Conservation (phyloP, 192 early-diverging fungal species). For the Backusella westeae region DNA sequence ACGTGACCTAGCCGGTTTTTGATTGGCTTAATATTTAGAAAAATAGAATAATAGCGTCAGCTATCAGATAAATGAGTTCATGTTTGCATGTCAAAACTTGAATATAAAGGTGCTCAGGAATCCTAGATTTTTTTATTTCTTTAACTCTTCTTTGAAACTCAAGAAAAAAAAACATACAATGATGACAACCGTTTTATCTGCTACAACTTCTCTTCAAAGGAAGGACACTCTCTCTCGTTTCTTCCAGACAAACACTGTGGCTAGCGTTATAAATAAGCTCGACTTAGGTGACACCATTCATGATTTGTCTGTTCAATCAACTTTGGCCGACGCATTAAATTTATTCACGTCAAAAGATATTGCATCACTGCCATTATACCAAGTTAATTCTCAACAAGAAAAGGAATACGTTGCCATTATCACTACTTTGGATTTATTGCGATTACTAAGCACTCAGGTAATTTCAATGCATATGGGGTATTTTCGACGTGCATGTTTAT, state of each 20-base stretch:
- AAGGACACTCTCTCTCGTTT: neutral
- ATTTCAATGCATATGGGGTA: neutral
- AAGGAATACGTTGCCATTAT: slow-evolving; percentile 53
- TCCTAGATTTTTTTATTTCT: neutral
- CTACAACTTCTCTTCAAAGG: neutral
- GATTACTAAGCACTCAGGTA: slow-evolving; percentile 37
- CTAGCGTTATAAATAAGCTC: slow-evolving; percentile 13
- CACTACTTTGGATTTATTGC: slow-evolving; percentile 47
- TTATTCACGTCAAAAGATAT: slow-evolving; percentile 51
- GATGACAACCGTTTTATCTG: neutral
- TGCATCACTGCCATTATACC: slow-evolving; percentile 53
- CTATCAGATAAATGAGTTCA: slow-evolving; percentile 1
- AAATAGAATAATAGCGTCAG: slow-evolving; percentile 4
- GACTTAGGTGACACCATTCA: slow-evolving; percentile 21
- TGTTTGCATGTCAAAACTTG: slow-evolving; percentile 1
- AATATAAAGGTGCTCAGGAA: neutral
- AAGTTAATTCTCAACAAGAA: slow-evolving; percentile 12
- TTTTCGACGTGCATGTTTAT: neutral
- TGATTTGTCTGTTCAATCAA: slow-evolving; percentile 47
- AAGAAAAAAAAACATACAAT: neutral
- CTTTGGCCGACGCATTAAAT: slow-evolving; percentile 54
- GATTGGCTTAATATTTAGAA: neutral
- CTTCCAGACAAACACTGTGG: slow-evolving; percentile 15
- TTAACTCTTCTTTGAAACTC: neutral
- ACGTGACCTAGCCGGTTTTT: neutral